phyloP scores from a whole-genome alignment of 225 moss, liverwort and hornwort genomes.

The Anthoceros angustus region DNA sequence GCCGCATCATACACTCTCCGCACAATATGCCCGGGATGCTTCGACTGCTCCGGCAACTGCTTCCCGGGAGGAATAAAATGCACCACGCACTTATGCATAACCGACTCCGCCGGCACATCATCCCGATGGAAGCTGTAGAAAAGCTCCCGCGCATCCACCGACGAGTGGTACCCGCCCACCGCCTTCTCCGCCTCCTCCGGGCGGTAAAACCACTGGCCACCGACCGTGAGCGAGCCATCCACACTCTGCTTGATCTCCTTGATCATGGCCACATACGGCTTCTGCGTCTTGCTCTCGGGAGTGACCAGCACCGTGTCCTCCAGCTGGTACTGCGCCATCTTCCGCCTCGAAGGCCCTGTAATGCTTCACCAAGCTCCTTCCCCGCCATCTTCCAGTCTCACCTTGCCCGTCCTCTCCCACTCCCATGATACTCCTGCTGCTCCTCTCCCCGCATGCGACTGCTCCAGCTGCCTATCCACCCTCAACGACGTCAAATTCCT shows the following conservation, averaged over 20 bases:
- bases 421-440: conserved; percentile 4
- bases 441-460: conserved; percentile 20
- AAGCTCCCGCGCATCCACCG: conserved; percentile 65
- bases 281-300: background rate
- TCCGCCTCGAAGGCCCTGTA: background rate
- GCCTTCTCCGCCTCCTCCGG: conserved; percentile 98
- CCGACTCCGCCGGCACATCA: conserved; percentile 93
- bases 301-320: background rate
- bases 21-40: conserved; percentile 86
- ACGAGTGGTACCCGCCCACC: conserved; percentile 72
- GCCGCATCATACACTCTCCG: conserved; percentile 88
- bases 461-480: conserved; percentile 25
- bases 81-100: conserved; percentile 90
- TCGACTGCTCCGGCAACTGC: conserved; percentile 55
- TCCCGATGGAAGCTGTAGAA: conserved; percentile 97
- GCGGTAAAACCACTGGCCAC: conserved; percentile 95
- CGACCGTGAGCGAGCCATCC: conserved; percentile 78
- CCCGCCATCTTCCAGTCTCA: background rate
- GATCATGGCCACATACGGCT: conserved; percentile 1
- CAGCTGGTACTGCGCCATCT: background rate
- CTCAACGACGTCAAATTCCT: conserved; percentile 32
- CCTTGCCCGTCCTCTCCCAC: conserved; percentile 50
- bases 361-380: background rate
- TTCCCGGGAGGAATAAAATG: conserved; percentile 84
- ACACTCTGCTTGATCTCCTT: conserved; percentile 80